phyloP scores from a whole-genome alignment of 2,329 filamentous ascomycete species.

The Trichoderma cornu-damae region DNA sequence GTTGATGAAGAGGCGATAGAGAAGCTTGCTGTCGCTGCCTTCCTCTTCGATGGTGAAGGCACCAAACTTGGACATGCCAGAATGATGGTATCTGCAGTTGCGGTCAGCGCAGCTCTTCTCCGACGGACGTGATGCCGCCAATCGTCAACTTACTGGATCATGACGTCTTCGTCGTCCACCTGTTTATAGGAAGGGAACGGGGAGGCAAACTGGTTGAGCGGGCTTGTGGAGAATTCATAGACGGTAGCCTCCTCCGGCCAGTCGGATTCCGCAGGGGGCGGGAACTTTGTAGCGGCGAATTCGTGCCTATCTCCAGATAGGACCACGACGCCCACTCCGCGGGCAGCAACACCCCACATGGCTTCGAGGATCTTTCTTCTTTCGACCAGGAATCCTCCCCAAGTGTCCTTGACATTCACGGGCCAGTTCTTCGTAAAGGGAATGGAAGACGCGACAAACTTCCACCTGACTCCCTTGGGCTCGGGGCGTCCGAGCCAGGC shows the following conservation, averaged over 20 bases:
- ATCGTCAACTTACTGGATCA: constrained; percentile 63
- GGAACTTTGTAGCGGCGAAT: constrained; percentile 83
- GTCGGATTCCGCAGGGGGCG: constrained; percentile 52
- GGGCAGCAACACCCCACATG: constrained; percentile 81
- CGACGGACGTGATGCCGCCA: too few species aligned
- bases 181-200: constrained; percentile 80
- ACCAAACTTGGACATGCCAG: constrained; percentile 86
- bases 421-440: constrained; percentile 98
- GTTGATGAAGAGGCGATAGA: constrained; percentile 78
- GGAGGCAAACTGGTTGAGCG: constrained; percentile 89
- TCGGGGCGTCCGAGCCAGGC: constrained; percentile 69
- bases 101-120: constrained; percentile 14
- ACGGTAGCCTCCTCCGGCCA: constrained; percentile 63
- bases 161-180: constrained; percentile 73
- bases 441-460: constrained; percentile 82
- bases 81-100: constrained; percentile 61
- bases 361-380: constrained; percentile 74
- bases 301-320: constrained; percentile 94
- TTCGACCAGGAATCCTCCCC: constrained; percentile 86
- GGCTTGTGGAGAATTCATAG: constrained; percentile 88
- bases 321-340: constrained; percentile 72
- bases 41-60: constrained; percentile 63
- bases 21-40: constrained; percentile 62
- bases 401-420: constrained; percentile 81
- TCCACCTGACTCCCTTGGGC: constrained; percentile 79